These are phyloP conservation scores for Penicillium dipodomyicola DNA, from an alignment of 495 filamentous ascomycete genomes.

Conservation along the genomic window DNA sequence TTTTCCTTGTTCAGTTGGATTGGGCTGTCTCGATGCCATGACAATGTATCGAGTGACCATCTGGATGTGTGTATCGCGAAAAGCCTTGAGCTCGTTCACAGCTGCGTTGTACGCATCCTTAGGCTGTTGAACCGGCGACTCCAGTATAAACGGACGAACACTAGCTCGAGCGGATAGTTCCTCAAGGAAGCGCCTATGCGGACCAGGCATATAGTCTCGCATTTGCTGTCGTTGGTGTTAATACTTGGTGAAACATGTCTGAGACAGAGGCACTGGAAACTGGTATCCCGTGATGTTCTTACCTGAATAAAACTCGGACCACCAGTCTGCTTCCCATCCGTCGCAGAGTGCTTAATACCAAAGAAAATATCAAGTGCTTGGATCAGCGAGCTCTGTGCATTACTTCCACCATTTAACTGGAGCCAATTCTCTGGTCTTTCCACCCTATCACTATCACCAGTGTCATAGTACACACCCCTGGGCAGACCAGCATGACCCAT, in stretches of 20 bases:
- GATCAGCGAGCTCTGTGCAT: slow-evolving; percentile 90
- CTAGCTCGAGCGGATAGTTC: slow-evolving; percentile 72
- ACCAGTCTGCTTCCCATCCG: slow-evolving; percentile 60
- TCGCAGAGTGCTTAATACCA: slow-evolving; percentile 83
- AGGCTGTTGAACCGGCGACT: slow-evolving; percentile 52
- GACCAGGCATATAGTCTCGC: slow-evolving; percentile 94
- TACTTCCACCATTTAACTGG: slow-evolving; percentile 84
- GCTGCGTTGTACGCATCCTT: slow-evolving; percentile 86
- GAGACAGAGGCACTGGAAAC: background rate
- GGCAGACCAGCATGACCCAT: slow-evolving; percentile 92
- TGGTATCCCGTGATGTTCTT: slow-evolving; percentile 1
- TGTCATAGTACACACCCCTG: slow-evolving; percentile 81
- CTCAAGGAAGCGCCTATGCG: slow-evolving; percentile 82
- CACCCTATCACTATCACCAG: slow-evolving; percentile 61
- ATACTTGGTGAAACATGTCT: background rate
- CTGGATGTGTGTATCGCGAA: slow-evolving; percentile 88
- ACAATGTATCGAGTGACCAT: slow-evolving; percentile 96
- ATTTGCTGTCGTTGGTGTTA: slow-evolving; percentile 60
- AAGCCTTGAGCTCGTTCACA: slow-evolving; percentile 72
- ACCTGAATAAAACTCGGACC: slow-evolving; percentile 37
- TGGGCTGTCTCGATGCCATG: slow-evolving; percentile 39
- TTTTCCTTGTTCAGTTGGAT: slow-evolving; percentile 12
- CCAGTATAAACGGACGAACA: slow-evolving; percentile 74
- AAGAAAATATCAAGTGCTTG: slow-evolving; percentile 90
- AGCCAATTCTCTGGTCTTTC: slow-evolving; percentile 49